These are phyloP conservation scores for Cladobotryum protrusum DNA, from an alignment of 2,329 filamentous ascomycete species.

Conservation along the genomic window DNA sequence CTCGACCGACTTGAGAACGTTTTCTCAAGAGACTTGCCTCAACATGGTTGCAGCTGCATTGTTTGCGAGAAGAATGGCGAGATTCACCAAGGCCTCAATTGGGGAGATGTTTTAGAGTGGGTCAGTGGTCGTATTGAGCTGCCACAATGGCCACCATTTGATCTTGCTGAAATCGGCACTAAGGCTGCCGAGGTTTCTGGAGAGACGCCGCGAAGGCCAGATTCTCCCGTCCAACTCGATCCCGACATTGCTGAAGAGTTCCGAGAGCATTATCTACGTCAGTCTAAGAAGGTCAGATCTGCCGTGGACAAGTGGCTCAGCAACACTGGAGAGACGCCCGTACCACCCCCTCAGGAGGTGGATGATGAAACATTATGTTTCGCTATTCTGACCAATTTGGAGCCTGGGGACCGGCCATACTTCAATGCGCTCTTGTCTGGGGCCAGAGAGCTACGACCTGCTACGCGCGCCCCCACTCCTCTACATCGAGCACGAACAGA, in stretches of 20 bases:
- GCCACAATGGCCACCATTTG: conserved; percentile 83
- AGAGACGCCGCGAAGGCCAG: conserved; percentile 50
- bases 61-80: conserved; percentile 65
- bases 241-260: conserved; percentile 93
- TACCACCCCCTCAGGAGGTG: conserved; percentile 76
- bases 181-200: conserved; percentile 57
- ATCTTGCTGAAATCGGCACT: conserved; percentile 56
- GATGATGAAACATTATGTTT: conserved; percentile 93
- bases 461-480: conserved; percentile 62
- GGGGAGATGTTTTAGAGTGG: conserved; percentile 92
- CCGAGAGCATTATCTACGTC: conserved; percentile 82
- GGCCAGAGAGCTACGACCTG: conserved; percentile 49
- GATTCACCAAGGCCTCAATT: conserved; percentile 70
- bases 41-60: conserved; percentile 76
- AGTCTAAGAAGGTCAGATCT: conserved; percentile 87
- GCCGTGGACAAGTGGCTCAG: conserved; percentile 87
- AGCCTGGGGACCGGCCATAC: conserved; percentile 65
- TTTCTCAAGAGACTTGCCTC: conserved; percentile 85
- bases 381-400: conserved; percentile 84
- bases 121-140: conserved; percentile 84
- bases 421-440: conserved; percentile 75
- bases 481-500: conserved; percentile 60
- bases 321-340: conserved; percentile 66
- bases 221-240: conserved; percentile 68
- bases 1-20: conserved; percentile 90